Percentiles rank a stretch among this genome's conserved stretches.
Conservation (phyloP, 2,329 filamentous ascomycete genomes). For the Colletotrichum musicola region DNA sequence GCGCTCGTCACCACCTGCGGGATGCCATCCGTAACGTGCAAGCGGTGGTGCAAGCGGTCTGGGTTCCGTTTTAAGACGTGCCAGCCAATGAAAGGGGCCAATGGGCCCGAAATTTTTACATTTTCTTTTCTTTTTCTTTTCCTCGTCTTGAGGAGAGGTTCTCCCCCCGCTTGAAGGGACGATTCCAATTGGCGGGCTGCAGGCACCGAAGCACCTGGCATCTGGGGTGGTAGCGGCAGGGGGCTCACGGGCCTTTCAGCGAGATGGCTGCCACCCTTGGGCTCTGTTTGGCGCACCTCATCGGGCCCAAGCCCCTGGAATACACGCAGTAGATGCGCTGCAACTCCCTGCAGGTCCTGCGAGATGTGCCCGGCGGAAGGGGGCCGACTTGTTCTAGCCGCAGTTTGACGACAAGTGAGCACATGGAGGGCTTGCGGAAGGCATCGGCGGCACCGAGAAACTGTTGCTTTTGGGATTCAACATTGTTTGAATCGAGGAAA, state of each 20-base stretch:
- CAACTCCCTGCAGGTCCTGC: not conserved
- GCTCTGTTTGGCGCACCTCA: constrained; percentile 6
- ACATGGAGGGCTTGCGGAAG: not conserved
- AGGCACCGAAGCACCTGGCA: not conserved
- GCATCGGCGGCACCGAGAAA: not conserved
- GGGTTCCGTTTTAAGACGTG: not conserved
- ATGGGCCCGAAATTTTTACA: not conserved
- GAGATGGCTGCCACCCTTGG: not conserved
- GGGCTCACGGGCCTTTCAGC: not conserved
- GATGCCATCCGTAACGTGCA: not conserved
- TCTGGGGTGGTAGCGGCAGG: not conserved
- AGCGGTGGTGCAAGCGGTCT: not conserved
- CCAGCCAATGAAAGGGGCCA: not conserved
- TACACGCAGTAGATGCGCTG: not conserved
- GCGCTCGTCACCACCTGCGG: not conserved
- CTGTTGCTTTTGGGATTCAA: not conserved
- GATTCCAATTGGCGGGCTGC: not conserved
- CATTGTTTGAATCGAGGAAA: not conserved
- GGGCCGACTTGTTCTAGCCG: no score
- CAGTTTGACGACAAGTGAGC: no score
- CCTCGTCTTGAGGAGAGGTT: not conserved
- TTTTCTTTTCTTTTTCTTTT: no score
- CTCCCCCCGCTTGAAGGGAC: no score
- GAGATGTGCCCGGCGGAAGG: not conserved
- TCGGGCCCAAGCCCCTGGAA: constrained; percentile 19